Conservation (phyloP, 2,329 filamentous ascomycete species). For the Thielaviopsis euricoi region DNA sequence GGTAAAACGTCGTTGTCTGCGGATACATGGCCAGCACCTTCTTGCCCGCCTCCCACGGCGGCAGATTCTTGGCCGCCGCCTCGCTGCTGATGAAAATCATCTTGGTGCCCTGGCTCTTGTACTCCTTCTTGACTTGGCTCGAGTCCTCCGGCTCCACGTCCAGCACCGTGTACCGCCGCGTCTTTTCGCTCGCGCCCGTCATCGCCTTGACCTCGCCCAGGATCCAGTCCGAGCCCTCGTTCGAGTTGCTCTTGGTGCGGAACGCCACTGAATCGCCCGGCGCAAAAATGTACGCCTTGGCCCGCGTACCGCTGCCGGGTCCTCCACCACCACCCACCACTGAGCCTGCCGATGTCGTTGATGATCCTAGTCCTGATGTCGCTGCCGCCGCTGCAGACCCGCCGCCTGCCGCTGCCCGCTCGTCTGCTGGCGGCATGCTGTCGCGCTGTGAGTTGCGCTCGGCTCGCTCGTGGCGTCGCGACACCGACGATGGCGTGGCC, state of each 20-base stretch:
- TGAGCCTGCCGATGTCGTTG: too few relatives aligned
- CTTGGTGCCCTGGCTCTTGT: slow-evolving; percentile 54
- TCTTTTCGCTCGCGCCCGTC: slow-evolving; percentile 54
- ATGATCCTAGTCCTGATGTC: too few relatives aligned
- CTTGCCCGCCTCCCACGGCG: slow-evolving; percentile 49
- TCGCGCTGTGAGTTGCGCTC: slow-evolving; percentile 22
- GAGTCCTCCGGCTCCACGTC: slow-evolving; percentile 58
- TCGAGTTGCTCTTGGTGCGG: slow-evolving; percentile 36
- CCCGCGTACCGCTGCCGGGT: too few relatives aligned
- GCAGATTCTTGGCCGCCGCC: slow-evolving; percentile 30
- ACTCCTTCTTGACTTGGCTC: slow-evolving; percentile 48
- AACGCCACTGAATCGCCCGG: slow-evolving; percentile 52
- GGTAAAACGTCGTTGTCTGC: slow-evolving; percentile 73
- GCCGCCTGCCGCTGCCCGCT: slow-evolving; percentile 30
- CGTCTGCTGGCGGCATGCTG: slow-evolving; percentile 28
- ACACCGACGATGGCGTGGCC: slow-evolving; percentile 21
- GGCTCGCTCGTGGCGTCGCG: slow-evolving; percentile 19
- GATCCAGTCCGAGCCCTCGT: slow-evolving; percentile 47
- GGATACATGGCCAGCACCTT: slow-evolving; percentile 66
- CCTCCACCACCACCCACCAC: too few relatives aligned
- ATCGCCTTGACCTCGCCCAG: slow-evolving; percentile 64
- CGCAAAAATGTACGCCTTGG: slow-evolving; percentile 37
- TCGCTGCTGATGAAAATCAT: slow-evolving; percentile 60
- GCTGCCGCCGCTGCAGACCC: too few relatives aligned
- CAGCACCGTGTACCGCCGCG: slow-evolving; percentile 61